Conservation (phyloP, 75 land plant species). For the Cryptomeria japonica region DNA sequence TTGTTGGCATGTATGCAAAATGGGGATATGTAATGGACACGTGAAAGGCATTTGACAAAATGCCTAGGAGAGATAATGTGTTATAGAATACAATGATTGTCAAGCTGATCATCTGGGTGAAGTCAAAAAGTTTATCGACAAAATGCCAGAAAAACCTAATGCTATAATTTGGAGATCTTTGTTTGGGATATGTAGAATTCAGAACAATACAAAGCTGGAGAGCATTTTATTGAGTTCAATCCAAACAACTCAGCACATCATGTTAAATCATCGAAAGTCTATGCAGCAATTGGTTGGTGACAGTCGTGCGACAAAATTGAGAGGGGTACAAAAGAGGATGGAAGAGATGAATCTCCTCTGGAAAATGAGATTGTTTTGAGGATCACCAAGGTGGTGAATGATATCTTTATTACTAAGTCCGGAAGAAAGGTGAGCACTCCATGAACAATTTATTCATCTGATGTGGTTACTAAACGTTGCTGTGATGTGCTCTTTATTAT, state of each 20-base stretch:
- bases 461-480: no score
- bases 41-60: slow-evolving; percentile 15
- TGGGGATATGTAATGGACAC: slow-evolving; percentile 22
- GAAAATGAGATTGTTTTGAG: no score
- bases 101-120: slow-evolving; percentile 19
- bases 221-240: slow-evolving; percentile 6
- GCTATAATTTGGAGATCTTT: slow-evolving; percentile 20
- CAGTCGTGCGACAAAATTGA: not conserved
- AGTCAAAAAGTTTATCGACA: slow-evolving; percentile 15
- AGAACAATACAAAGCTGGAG: slow-evolving; percentile 13
- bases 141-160: not conserved
- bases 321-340: slow-evolving; percentile 6
- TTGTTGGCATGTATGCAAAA: slow-evolving; percentile 22
- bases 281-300: slow-evolving; percentile 10
- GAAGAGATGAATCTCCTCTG: not conserved
- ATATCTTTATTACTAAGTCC: no score
- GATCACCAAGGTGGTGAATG: no score
- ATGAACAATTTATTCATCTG: no score
- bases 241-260: slow-evolving; percentile 4
- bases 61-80: slow-evolving; percentile 10
- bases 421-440: no score
- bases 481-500: no score
- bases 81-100: slow-evolving; percentile 22
- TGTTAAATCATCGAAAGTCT: slow-evolving; percentile 16
- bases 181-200: slow-evolving; percentile 23